These are phyloP conservation scores for Meyerozyma smithsonii DNA, from an alignment of 1,139 yeast species.

Conservation along the genomic window DNA sequence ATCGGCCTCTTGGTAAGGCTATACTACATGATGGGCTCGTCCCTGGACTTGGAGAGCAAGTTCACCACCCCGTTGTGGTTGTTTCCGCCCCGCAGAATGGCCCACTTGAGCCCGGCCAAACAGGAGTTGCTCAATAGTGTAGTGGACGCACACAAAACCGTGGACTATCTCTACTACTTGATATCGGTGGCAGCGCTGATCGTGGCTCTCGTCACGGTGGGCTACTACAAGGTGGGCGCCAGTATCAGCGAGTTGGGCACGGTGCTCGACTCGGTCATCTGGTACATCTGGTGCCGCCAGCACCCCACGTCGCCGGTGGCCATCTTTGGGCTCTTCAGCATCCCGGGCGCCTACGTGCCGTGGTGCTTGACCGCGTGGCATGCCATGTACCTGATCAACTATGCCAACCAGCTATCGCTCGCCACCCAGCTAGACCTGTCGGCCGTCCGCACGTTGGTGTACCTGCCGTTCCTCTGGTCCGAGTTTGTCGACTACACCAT, in stretches of 20 bases:
- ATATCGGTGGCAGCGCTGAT: conserved; percentile 23
- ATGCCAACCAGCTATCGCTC: conserved; percentile 8
- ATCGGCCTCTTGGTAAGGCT: conserved; percentile 17
- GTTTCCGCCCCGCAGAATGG: conserved; percentile 17
- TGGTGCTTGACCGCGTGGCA: conserved; percentile 18
- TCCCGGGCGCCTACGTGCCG: conserved; percentile 25
- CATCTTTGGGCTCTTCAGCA: conserved; percentile 23
- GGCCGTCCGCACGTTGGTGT: conserved; percentile 8
- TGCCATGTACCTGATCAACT: conserved; percentile 11
- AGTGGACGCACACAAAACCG: conserved; percentile 17
- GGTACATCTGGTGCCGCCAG: conserved; percentile 28
- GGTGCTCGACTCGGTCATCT: conserved; percentile 21
- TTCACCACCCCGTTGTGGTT: conserved; percentile 11
- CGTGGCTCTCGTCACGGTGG: conserved; percentile 14
- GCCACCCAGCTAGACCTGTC: conserved; percentile 8
- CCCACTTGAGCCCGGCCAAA: conserved; percentile 16
- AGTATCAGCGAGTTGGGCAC: conserved; percentile 17
- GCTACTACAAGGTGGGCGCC: conserved; percentile 14
- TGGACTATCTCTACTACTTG: conserved; percentile 30
- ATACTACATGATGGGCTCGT: conserved; percentile 15
- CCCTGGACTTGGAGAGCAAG: conserved; percentile 18
- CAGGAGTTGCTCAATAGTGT: conserved; percentile 10
- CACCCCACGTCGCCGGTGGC: conserved; percentile 22
- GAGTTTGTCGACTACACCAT: conserved; percentile 18
- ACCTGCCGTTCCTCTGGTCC: conserved; percentile 14